Evolutionary conservation across 768 basidiomycete genomes (phyloP).

Genomic region (Termitomyces sp.): DNA sequence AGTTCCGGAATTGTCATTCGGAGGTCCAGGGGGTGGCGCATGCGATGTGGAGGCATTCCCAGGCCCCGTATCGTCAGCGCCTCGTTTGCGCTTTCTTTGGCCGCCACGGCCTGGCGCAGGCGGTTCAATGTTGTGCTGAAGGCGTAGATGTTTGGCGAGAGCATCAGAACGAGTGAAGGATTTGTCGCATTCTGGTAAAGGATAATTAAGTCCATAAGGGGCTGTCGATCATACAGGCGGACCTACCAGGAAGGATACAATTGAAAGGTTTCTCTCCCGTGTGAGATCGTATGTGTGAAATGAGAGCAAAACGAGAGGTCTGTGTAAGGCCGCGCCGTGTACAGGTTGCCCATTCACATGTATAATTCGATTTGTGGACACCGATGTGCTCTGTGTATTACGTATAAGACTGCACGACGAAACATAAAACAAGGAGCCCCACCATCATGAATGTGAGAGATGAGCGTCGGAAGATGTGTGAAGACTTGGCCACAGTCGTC

Average conservation of each 20-base stretch:
- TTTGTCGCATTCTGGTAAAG: conserved; percentile 77
- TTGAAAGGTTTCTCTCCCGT: conserved; percentile 93
- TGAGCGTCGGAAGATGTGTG: conserved; percentile 65
- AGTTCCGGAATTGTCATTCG: conserved; percentile 19
- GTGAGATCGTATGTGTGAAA: conserved; percentile 87
- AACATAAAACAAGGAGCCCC: conserved; percentile 19
- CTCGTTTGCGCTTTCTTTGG: conserved; percentile 63
- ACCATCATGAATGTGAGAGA: conserved; percentile 83
- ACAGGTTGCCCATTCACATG: conserved; percentile 88
- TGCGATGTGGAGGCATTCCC: conserved; percentile 19
- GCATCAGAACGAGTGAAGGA: conserved; percentile 95
- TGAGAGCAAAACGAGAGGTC: conserved; percentile 83
- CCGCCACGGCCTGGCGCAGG: conserved; percentile 71
- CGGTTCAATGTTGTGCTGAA: conserved; percentile 76
- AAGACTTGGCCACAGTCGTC: conserved; percentile 74
- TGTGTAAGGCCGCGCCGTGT: conserved; percentile 74
- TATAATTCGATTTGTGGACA: conserved; percentile 77
- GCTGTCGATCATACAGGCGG: not conserved
- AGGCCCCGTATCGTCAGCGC: conserved; percentile 29
- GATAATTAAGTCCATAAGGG: not conserved
- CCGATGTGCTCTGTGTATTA: conserved; percentile 64
- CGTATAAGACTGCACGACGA: not conserved
- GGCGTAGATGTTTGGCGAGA: conserved; percentile 86
- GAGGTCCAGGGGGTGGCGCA: conserved; percentile 16
- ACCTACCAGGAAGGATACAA: conserved; percentile 71